phyloP scores from a whole-genome alignment of 2,329 filamentous ascomycete genomes.

The Amesomyces nigricolor region DNA sequence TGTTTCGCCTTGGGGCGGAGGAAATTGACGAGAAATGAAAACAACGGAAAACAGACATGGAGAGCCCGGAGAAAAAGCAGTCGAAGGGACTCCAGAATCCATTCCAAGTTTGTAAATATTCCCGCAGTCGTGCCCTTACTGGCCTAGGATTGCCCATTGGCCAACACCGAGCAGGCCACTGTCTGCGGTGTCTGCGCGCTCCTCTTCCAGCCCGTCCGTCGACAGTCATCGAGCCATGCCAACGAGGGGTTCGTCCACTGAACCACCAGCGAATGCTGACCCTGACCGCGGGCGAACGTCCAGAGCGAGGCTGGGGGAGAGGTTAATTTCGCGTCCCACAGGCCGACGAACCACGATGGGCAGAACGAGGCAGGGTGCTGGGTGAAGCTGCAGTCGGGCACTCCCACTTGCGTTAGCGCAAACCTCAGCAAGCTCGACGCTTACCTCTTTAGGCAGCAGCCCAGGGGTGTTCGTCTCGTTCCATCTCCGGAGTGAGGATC shows the following conservation, averaged over 20 bases:
- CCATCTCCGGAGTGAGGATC: slow-evolving; percentile 1
- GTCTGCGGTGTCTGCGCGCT: background rate
- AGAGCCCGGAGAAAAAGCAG: slow-evolving; percentile 6
- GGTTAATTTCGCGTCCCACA: slow-evolving; percentile 24
- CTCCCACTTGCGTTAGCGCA: slow-evolving; percentile 18
- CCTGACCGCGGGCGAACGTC: slow-evolving; percentile 21
- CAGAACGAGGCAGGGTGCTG: slow-evolving; percentile 9
- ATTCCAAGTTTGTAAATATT: slow-evolving; percentile 15
- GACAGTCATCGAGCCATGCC: too few relatives aligned
- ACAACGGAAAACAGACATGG: slow-evolving; percentile 5
- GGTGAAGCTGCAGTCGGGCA: slow-evolving; percentile 1
- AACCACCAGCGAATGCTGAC: slow-evolving; percentile 10
- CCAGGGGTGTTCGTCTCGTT: background rate
- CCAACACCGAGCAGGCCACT: background rate
- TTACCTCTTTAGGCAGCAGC: slow-evolving; percentile 6
- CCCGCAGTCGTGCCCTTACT: slow-evolving; percentile 5
- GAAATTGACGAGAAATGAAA: slow-evolving; percentile 5
- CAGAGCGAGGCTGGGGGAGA: slow-evolving; percentile 16
- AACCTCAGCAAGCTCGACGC: background rate
- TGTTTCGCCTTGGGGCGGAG: slow-evolving; percentile 13
- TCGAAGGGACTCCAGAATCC: background rate
- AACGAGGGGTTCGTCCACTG: background rate
- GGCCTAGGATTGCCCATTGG: slow-evolving; percentile 7
- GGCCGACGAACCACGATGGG: slow-evolving; percentile 17
- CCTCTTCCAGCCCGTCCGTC: too few relatives aligned